phyloP scores from a whole-genome alignment of 306 rosid species.

The Trifolium fragiferum region DNA sequence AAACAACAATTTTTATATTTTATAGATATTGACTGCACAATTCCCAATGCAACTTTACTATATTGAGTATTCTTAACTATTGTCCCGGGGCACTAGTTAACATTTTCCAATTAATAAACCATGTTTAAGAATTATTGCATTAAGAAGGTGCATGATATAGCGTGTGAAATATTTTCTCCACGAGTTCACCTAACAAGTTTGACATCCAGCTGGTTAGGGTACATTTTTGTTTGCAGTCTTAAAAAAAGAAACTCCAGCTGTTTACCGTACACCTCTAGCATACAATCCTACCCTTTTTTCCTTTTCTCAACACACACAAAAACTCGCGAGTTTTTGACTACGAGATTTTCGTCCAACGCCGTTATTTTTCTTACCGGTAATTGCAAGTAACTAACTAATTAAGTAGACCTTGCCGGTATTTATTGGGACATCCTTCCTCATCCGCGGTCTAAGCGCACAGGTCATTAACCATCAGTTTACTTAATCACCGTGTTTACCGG shows the following conservation, averaged over 20 bases:
- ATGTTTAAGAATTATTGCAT: no score
- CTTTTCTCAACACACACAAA: no score
- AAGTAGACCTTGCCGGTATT: slow-evolving; percentile 60
- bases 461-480: slow-evolving; percentile 32
- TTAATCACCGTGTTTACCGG: slow-evolving; percentile 66
- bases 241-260: slow-evolving; percentile 49
- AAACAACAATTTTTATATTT: no score
- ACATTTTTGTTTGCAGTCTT: slow-evolving; percentile 49
- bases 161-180: slow-evolving; percentile 41
- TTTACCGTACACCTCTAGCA: slow-evolving; percentile 59
- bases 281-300: slow-evolving; percentile 27
- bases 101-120: no score
- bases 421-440: slow-evolving; percentile 49
- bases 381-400: slow-evolving; percentile 45
- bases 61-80: no score
- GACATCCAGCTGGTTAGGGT: slow-evolving; percentile 57
- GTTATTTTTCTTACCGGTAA: slow-evolving; percentile 54
- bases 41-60: no score
- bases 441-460: slow-evolving; percentile 43
- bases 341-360: slow-evolving; percentile 35
- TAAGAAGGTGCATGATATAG: no score
- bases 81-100: no score
- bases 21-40: no score
- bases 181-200: slow-evolving; percentile 50
- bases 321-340: no score